A percentile compares a stretch with the other conserved stretches of the same genome.
These are phyloP conservation scores for Penicillium rolfsii DNA, from an alignment of 2,329 filamentous ascomycete genomes.

Conservation along the genomic window DNA sequence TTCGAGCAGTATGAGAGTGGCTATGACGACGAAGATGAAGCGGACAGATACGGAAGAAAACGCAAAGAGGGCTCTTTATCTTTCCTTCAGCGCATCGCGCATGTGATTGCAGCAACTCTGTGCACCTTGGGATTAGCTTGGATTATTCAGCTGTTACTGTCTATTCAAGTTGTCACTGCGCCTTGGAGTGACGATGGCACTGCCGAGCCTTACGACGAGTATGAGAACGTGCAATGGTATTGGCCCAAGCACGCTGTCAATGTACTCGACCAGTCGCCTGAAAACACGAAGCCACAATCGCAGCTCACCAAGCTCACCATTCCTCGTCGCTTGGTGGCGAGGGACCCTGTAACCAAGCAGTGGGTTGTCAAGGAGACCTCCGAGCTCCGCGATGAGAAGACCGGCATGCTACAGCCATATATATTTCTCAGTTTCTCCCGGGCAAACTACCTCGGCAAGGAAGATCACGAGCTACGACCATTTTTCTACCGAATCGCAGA, in stretches of 20 bases:
- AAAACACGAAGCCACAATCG: conserved; percentile 15
- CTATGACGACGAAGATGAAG: conserved; percentile 8
- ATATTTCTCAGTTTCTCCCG: conserved; percentile 25
- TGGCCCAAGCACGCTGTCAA: conserved; percentile 25
- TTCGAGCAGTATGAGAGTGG: conserved; percentile 11
- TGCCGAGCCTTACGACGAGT: conserved; percentile 16
- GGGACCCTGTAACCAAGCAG: conserved; percentile 6
- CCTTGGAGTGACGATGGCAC: conserved; percentile 17
- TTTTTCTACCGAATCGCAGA: conserved; percentile 1
- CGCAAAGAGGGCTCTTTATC: neutral
- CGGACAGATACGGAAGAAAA: neutral
- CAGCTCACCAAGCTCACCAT: conserved; percentile 15
- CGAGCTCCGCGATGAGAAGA: conserved; percentile 18
- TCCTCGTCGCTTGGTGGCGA: conserved; percentile 19
- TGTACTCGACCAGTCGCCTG: conserved; percentile 17
- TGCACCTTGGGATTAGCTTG: conserved; percentile 15
- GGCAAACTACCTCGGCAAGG: conserved; percentile 10
- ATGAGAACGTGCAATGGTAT: conserved; percentile 21
- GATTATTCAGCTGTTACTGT: conserved; percentile 20
- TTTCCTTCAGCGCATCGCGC: conserved; percentile 3
- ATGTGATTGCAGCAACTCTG: conserved; percentile 9
- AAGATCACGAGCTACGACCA: conserved; percentile 2
- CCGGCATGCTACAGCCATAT: conserved; percentile 19
- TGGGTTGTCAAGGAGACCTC: conserved; percentile 17
- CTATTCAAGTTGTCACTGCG: conserved; percentile 15